Conservation (phyloP, 495 filamentous ascomycete species). For the Penicillium cataractarum region DNA sequence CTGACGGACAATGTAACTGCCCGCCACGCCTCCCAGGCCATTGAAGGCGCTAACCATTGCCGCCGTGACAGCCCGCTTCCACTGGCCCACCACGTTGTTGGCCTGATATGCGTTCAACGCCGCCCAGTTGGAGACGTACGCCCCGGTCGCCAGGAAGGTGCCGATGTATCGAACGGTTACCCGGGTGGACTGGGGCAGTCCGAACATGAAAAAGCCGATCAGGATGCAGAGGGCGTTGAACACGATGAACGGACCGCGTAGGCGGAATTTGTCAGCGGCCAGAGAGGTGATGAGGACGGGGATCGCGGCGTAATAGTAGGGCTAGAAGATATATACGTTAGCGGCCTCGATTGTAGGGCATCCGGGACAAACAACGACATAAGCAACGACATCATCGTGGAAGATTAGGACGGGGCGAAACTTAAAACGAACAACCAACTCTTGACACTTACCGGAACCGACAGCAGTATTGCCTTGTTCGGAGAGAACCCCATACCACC, state of each 20-base stretch:
- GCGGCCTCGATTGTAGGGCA: neutral
- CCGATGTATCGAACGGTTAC: conserved; percentile 74
- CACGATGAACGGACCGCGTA: conserved; percentile 68
- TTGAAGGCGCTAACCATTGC: conserved; percentile 72
- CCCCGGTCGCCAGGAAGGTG: conserved; percentile 74
- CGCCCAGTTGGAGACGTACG: conserved; percentile 81
- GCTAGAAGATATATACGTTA: conserved; percentile 29
- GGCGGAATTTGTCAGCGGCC: conserved; percentile 64
- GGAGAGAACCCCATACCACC: conserved; percentile 71
- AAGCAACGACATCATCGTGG: neutral
- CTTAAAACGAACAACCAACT: neutral
- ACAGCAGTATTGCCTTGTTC: conserved; percentile 68
- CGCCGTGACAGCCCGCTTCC: conserved; percentile 75
- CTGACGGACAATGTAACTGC: conserved; percentile 71
- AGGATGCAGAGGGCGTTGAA: conserved; percentile 78
- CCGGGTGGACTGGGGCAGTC: conserved; percentile 60
- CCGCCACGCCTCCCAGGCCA: conserved; percentile 75
- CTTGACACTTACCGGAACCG: conserved; percentile 55
- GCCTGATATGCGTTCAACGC: conserved; percentile 74
- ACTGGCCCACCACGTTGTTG: conserved; percentile 73
- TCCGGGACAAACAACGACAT: neutral
- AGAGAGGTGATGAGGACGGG: conserved; percentile 72
- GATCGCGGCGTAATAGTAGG: conserved; percentile 75
- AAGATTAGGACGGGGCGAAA: neutral
- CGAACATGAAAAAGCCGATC: conserved; percentile 72